phyloP scores from a whole-genome alignment of 2,329 filamentous ascomycete genomes.

The Pseudogymnoascus sp. region DNA sequence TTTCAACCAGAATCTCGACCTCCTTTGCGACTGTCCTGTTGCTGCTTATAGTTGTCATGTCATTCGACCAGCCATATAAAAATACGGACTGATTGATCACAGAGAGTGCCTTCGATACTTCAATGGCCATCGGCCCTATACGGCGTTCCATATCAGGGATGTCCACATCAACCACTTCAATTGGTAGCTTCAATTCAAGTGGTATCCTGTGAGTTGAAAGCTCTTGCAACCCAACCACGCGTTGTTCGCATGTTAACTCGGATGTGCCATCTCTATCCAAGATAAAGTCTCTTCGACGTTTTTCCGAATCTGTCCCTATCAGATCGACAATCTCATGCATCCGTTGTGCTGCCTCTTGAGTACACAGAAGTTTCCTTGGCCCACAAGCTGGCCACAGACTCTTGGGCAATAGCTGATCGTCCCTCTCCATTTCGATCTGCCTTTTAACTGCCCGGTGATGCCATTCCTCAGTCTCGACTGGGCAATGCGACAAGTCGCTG shows the following conservation, averaged over 20 bases:
- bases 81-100: conserved; percentile 60
- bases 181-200: conserved; percentile 46
- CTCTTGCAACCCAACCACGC: conserved; percentile 30
- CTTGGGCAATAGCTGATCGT: conserved; percentile 48
- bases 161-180: conserved; percentile 42
- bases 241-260: conserved; percentile 19
- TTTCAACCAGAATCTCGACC: conserved; percentile 50
- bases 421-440: conserved; percentile 55
- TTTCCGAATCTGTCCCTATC: conserved; percentile 51
- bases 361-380: conserved; percentile 48
- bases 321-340: conserved; percentile 56
- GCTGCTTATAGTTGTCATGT: conserved; percentile 54
- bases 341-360: conserved; percentile 49
- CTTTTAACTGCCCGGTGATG: conserved; percentile 23
- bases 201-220: conserved; percentile 48
- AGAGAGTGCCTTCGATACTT: conserved; percentile 41
- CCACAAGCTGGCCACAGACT: conserved; percentile 54
- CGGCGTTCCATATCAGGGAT: conserved; percentile 27
- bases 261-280: conserved; percentile 30
- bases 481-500: conserved; percentile 47
- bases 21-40: conserved; percentile 56
- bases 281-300: conserved; percentile 45
- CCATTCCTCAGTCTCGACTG: conserved; percentile 25
- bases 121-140: conserved; percentile 37
- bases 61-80: conserved; percentile 53